Evolutionary conservation across 2,329 filamentous ascomycete genomes (phyloP), one percentile per base, ranked within the genome.

Genomic region (Monosporascus sp.): DNA sequence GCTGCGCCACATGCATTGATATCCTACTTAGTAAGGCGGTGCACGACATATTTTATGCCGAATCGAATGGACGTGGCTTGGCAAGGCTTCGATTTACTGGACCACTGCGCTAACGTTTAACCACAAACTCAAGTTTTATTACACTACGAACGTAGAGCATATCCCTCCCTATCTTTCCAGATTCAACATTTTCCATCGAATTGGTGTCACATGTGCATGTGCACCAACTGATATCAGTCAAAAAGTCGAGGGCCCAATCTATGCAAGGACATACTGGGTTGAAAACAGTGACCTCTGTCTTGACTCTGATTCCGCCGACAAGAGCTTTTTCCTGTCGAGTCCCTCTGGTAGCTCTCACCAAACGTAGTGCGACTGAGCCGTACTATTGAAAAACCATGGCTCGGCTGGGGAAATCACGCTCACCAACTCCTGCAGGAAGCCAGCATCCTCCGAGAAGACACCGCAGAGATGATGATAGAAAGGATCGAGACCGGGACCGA

Each of bases 371-470:
- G 60, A 63, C 62, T 64, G 65, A 68, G 66, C 65, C 63, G 63
- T 60, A 68, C 63, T 64, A 63, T 57, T 51, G 59, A 51, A 50
- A 53, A 53, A 66, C 57, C 54, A 84, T 84, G 81, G 80, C 79
- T 82, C 81, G 80, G 74, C 80, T 76, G 74, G 82, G 77, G 80
- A 80, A 82, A 77, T 82, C 81, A 75, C 81, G 89, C 88, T 93
- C 89, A 92, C 89, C 89, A 89, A 90, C 87, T 85, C 88, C 88
- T 86, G 85, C 86, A 91, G 88, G 88, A 84, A 90, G 88, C 80
- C 85, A 88, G 70, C 80, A 82, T 73, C 85, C 84, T 73, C 83
- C 85, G 68, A 85, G 84, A 75, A 87, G 83, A 75, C 82, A 74
- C 67, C 80, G 79, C 64, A 81, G 84, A 72, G 78, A 81, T 72